Conservation (phyloP, 148 eudicot species). For the Fagopyrum tataricum region DNA sequence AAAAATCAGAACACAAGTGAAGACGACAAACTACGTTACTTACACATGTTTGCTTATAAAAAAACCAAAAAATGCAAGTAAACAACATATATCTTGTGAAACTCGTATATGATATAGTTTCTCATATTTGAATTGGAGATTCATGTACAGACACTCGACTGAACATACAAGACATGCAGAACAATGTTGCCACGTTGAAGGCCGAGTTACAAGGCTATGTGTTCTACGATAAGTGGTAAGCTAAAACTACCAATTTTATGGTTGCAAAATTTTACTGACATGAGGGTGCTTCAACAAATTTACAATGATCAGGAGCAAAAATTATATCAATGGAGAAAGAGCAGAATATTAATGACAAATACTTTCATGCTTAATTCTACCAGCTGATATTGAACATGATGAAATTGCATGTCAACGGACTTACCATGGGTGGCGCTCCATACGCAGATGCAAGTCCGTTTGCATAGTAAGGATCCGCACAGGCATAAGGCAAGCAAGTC, state of each 20-base stretch:
- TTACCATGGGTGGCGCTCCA: conserved; percentile 52
- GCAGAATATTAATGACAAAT: not conserved
- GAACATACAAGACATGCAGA: no score
- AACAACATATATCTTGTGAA: no score
- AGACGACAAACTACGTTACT: not conserved
- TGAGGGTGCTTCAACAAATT: not conserved
- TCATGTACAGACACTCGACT: no score
- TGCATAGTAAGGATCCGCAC: conserved; percentile 44
- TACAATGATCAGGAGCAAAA: not conserved
- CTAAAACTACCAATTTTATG: not conserved
- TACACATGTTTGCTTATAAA: no score
- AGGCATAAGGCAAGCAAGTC: conserved; percentile 44
- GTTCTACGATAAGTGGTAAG: not conserved
- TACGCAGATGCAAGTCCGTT: conserved; percentile 43
- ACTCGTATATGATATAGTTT: no score
- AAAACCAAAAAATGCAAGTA: no score
- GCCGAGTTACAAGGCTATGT: no score
- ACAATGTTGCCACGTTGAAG: no score
- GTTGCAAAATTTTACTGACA: not conserved
- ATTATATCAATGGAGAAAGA: no score
- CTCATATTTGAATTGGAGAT: no score
- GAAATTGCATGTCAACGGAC: conserved; percentile 17
- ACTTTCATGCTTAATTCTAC: no score
- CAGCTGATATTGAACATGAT: no score
- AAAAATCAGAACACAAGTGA: not conserved